Conservation (phyloP, 202 grass and related monocot species). For the Miscanthus sacchariflorus region DNA sequence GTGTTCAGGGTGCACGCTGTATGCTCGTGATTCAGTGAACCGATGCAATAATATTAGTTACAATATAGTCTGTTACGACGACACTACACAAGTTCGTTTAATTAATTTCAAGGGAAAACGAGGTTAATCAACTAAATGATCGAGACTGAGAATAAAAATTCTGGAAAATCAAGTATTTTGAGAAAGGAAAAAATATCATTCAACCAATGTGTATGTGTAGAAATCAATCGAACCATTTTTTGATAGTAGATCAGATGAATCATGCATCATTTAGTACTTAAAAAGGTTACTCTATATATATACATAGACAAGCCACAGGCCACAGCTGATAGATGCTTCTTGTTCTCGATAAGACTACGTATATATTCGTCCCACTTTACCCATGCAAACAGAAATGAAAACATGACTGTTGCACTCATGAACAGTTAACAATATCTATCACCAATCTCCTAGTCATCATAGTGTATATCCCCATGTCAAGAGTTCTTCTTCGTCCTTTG, state of each 20-base stretch:
- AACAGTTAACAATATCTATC: too few species aligned
- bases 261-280: not conserved
- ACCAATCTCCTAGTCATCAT: not conserved
- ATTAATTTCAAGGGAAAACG: too few species aligned
- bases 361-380: not conserved
- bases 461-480: too few species aligned
- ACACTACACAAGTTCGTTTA: too few species aligned
- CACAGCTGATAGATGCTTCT: not conserved
- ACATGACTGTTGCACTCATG: not conserved
- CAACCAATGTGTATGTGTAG: not conserved
- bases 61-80: not conserved
- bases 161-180: not conserved
- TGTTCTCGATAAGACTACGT: not conserved
- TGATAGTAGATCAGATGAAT: not conserved
- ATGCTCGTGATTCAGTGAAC: not conserved
- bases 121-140: not conserved
- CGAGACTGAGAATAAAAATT: too few species aligned
- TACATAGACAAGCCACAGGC: not conserved
- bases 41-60: not conserved
- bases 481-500: not conserved
- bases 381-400: conserved; percentile 8
- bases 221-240: not conserved
- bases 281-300: not conserved
- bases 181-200: not conserved
- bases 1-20: not conserved